Evolutionary conservation across 805 yeast genomes (phyloP).

Genomic region (Jamesozyma hellenica): DNA sequence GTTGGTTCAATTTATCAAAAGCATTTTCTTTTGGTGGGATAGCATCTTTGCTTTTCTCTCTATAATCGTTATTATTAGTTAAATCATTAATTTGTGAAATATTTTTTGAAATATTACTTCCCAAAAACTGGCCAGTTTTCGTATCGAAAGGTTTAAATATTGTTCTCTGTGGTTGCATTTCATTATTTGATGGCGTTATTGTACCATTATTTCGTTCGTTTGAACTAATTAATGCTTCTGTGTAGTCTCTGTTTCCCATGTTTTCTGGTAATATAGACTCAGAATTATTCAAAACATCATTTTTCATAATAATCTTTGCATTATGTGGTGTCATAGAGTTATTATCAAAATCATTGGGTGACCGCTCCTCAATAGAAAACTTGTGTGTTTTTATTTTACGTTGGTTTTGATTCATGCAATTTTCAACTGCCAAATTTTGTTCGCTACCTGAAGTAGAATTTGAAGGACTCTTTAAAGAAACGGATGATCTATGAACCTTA

Average conservation of each 20-base stretch:
- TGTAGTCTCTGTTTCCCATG: slow-evolving; percentile 6
- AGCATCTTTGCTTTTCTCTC: slow-evolving; percentile 1
- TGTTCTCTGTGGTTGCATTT: background rate
- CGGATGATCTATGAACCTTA: background rate
- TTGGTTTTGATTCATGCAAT: background rate
- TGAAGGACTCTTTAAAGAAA: background rate
- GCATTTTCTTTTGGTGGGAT: slow-evolving; percentile 5
- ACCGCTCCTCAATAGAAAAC: background rate
- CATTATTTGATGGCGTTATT: slow-evolving; percentile 5
- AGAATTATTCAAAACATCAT: background rate
- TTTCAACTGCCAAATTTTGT: background rate
- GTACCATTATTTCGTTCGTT: slow-evolving; percentile 3
- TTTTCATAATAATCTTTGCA: background rate
- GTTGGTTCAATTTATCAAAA: background rate
- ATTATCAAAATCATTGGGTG: background rate
- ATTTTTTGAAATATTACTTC: slow-evolving; percentile 1
- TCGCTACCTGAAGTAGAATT: background rate
- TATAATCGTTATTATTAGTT: background rate
- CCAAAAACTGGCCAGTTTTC: slow-evolving; percentile 25
- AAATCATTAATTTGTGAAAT: background rate
- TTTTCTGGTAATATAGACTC: background rate
- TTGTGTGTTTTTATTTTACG: no score
- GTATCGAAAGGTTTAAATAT: slow-evolving; percentile 27
- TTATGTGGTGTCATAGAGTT: background rate
- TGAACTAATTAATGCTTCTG: slow-evolving; percentile 2